These are phyloP conservation scores for Mucor plumbeus DNA, from an alignment of 371 early-diverging fungal species.

Conservation along the genomic window DNA sequence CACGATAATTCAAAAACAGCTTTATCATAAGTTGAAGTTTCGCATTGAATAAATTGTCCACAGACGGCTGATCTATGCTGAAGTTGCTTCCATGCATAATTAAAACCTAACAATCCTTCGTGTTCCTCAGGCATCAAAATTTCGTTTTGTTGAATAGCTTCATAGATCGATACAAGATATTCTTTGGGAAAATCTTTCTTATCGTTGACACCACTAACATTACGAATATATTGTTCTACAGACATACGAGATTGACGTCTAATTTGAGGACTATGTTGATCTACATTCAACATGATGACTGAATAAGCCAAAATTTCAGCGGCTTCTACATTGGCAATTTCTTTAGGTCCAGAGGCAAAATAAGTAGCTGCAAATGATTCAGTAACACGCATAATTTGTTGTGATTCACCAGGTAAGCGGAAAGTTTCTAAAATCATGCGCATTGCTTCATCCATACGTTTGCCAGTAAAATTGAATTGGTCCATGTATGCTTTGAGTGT, in stretches of 20 bases:
- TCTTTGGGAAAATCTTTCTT: conserved; percentile 71
- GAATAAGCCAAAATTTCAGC: conserved; percentile 87
- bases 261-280: conserved; percentile 90
- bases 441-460: conserved; percentile 87
- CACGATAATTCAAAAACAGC: conserved; percentile 70
- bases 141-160: conserved; percentile 79
- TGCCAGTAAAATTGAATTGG: conserved; percentile 85
- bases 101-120: conserved; percentile 93
- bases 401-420: conserved; percentile 93
- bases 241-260: conserved; percentile 78
- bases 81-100: conserved; percentile 94
- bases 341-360: conserved; percentile 65
- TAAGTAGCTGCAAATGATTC: conserved; percentile 85
- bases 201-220: conserved; percentile 80
- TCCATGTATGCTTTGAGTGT: conserved; percentile 79
- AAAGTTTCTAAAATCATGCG: conserved; percentile 85
- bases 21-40: conserved; percentile 64
- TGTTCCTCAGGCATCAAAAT: conserved; percentile 92
- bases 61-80: conserved; percentile 58
- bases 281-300: conserved; percentile 93
- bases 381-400: conserved; percentile 92
- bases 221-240: conserved; percentile 84
- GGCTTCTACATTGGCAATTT: conserved; percentile 75
- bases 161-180: conserved; percentile 77
- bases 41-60: conserved; percentile 55